Percentiles rank a stretch among this genome's conserved stretches.
Conservation (phyloP, 345 rosid species). For the Lenwebbia sp. region DNA sequence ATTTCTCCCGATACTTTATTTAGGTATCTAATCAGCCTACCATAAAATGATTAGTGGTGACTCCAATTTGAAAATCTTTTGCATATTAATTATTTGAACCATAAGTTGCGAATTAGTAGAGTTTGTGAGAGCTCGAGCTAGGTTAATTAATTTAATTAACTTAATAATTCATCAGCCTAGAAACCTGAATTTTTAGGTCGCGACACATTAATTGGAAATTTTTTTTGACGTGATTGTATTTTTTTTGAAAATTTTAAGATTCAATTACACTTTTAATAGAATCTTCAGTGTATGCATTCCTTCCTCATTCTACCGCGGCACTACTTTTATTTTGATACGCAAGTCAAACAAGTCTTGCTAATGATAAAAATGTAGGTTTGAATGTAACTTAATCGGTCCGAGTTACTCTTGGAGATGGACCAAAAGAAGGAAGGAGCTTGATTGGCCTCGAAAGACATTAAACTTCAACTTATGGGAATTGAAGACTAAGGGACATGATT, state of each 20-base stretch:
- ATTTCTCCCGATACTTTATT: no score
- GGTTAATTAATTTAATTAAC: no score
- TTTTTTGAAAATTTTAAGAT: background rate
- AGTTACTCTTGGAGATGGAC: background rate
- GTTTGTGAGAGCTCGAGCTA: no score
- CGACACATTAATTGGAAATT: background rate
- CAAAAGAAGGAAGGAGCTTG: background rate
- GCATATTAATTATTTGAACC: no score
- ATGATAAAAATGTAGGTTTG: background rate
- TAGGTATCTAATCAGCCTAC: no score
- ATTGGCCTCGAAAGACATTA: background rate
- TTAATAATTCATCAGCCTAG: no score
- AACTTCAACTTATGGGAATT: background rate
- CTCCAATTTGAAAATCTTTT: no score
- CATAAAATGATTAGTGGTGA: no score
- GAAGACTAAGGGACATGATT: background rate
- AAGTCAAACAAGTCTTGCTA: background rate
- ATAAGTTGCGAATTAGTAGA: no score
- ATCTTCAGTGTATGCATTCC: fast-evolving
- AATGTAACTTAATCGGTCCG: background rate
- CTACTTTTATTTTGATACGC: background rate
- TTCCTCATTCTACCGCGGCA: background rate
- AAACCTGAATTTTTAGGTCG: no score
- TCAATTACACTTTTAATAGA: background rate
- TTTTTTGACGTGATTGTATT: background rate